Conservation (phyloP, 495 filamentous ascomycete species). For the Zalerion maritima region DNA sequence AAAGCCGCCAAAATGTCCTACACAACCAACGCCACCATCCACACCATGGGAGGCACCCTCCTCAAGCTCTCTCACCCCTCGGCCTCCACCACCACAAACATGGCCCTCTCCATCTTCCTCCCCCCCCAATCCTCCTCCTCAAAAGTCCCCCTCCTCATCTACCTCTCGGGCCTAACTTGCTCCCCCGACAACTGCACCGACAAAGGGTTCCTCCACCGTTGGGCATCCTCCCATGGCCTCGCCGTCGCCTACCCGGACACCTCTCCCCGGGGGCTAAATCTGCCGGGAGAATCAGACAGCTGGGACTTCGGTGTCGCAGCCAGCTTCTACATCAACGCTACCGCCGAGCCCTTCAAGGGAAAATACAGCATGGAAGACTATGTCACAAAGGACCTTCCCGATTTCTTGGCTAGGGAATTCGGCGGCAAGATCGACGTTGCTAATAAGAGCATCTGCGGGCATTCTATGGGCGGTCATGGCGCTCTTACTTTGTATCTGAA, state of each 20-base stretch:
- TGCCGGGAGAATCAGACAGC: constrained; percentile 64
- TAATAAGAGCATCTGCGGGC: constrained; percentile 71
- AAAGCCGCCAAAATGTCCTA: constrained; percentile 53
- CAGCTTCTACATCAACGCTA: constrained; percentile 92
- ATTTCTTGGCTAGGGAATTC: constrained; percentile 37
- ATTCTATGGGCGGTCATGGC: constrained; percentile 94
- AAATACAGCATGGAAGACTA: constrained; percentile 93
- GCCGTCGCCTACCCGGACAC: constrained; percentile 92
- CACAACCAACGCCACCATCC: constrained; percentile 76
- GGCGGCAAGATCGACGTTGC: constrained; percentile 51
- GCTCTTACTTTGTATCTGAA: constrained; percentile 83
- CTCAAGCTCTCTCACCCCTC: constrained; percentile 83
- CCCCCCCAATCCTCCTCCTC: constrained; percentile 37
- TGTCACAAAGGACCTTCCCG: constrained; percentile 65
- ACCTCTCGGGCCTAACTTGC: constrained; percentile 88
- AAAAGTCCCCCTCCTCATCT: constrained; percentile 79
- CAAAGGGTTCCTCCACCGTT: constrained; percentile 88
- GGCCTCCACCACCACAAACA: constrained; percentile 49
- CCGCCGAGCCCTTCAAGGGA: constrained; percentile 48
- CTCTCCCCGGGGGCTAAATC: constrained; percentile 66
- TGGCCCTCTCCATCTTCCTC: constrained; percentile 57
- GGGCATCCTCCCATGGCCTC: constrained; percentile 61
- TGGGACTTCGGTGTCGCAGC: constrained; percentile 89
- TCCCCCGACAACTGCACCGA: constrained; percentile 91
- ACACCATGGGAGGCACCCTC: constrained; percentile 88